A percentile compares a stretch with the other conserved stretches of the same genome.
Evolutionary conservation across 139 green algal species (phyloP).

Genomic region (Desmodesmus armatus): DNA sequence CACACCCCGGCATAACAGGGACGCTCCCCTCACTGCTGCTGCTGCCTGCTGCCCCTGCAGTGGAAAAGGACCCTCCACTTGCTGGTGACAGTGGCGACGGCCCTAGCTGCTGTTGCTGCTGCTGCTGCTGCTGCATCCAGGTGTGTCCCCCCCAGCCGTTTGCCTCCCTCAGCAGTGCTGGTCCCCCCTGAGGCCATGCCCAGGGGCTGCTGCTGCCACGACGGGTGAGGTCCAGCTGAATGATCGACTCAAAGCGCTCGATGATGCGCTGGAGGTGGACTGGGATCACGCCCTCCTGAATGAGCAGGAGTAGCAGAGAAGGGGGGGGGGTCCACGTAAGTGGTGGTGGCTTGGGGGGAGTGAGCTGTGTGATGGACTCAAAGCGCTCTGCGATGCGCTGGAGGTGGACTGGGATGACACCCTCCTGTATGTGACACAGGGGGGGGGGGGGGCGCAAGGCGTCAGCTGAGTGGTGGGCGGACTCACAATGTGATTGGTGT

Average conservation of each 20-base stretch:
- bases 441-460: no score
- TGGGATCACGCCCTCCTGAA: neutral
- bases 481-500: no score
- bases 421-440: no score
- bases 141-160: neutral
- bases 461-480: no score
- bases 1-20: no score
- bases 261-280: slow-evolving; percentile 35
- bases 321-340: no score
- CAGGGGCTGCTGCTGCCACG: neutral
- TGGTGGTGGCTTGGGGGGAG: no score
- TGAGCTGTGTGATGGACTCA: slow-evolving; percentile 43
- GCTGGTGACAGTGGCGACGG: neutral
- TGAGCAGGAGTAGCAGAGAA: no score
- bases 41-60: no score
- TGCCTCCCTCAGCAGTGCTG: neutral
- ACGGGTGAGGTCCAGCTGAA: slow-evolving; percentile 34
- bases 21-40: no score
- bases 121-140: neutral
- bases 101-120: neutral
- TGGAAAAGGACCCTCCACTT: no score
- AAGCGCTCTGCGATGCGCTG: slow-evolving; percentile 39
- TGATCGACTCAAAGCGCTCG: slow-evolving; percentile 43
- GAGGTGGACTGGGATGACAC: neutral
- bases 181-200: slow-evolving; percentile 12